Conservation (phyloP, 176 grass and related monocot species). For the Eremochloa ophiuroides region DNA sequence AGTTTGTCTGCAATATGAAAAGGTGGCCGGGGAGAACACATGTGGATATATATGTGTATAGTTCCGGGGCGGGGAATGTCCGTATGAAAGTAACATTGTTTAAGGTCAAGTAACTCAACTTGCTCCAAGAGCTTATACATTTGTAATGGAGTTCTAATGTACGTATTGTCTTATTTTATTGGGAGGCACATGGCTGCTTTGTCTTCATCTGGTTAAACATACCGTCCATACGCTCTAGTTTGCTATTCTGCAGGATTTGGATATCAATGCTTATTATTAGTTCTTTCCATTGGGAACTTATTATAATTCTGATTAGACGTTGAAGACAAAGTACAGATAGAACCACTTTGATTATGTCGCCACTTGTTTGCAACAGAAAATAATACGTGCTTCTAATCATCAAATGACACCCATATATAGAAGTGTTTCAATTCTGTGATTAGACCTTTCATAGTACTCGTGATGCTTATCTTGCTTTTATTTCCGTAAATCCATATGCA, state of each 20-base stretch:
- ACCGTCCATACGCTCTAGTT: background rate
- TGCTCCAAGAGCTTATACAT: background rate
- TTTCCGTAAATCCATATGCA: background rate
- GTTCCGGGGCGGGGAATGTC: background rate
- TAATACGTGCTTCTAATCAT: background rate
- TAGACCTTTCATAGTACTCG: conserved; percentile 24
- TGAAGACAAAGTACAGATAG: background rate
- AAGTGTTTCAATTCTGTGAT: conserved; percentile 1
- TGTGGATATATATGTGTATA: background rate
- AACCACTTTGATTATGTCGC: background rate
- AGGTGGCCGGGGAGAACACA: conserved; percentile 4
- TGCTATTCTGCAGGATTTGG: background rate
- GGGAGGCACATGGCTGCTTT: conserved; percentile 34
- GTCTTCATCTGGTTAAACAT: conserved; percentile 41
- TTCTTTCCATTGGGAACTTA: background rate
- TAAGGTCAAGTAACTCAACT: conserved; percentile 22
- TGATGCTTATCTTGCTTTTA: background rate
- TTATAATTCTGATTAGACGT: background rate
- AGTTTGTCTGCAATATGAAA: conserved; percentile 20
- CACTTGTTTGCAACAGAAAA: background rate
- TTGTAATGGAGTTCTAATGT: conserved; percentile 11
- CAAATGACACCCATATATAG: background rate
- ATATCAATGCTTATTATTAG: background rate
- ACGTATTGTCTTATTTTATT: conserved; percentile 14
- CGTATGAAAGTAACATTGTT: conserved; percentile 26